Evolutionary conservation across 2,329 filamentous ascomycete species (phyloP), one percentile per base, ranked within the genome.

Genomic region (Chrysoporthe puriensis): DNA sequence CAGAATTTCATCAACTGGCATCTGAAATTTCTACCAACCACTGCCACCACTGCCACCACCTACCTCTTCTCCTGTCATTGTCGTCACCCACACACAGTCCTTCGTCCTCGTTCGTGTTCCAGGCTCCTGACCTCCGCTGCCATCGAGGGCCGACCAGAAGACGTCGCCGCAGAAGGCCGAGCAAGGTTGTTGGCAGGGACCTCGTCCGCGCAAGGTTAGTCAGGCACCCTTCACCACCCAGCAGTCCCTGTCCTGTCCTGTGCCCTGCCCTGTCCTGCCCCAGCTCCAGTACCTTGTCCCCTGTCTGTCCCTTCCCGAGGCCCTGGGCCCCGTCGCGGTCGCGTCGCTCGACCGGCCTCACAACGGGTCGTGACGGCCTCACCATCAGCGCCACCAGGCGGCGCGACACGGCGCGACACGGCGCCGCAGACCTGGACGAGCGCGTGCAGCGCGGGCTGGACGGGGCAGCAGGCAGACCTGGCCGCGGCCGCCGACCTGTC

Each of bases 321-420:
- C 59, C 59, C 42, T 61, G 59, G 59, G 59, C 59, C 57, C 59
- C 59, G 59, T 61, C 42, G 59, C 42, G 59, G n/a, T 61, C 59
- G 59, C 57, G 57, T 60, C 42, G n/a, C 36, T 44, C 18, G 13
- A 14, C 34, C 11, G 42, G 57, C 57, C 8, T 60, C 21, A 54
- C 50, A 21, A 54, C 50, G 21, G 32, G n/a, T 54, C 50, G 50
- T 5, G 50, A 54, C 21, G 50, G 50, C 50, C 32, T 54, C 50
- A 32, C 32, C 50, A 52, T 9, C 26, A 54, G 21, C 14, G 50
- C 48, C 50, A 54, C 16, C 50, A 54, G 32, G 21, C 50, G 50
- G 50, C 50, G 50, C 50, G 50, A 21, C 50, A 34, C 50, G 50
- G 50, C 50, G 32, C 26, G 50, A 32, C 50, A 34, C 50, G 50